These are phyloP conservation scores for Linum usitatissimum DNA, from an alignment of 345 rosid genomes.

Conservation along the genomic window DNA sequence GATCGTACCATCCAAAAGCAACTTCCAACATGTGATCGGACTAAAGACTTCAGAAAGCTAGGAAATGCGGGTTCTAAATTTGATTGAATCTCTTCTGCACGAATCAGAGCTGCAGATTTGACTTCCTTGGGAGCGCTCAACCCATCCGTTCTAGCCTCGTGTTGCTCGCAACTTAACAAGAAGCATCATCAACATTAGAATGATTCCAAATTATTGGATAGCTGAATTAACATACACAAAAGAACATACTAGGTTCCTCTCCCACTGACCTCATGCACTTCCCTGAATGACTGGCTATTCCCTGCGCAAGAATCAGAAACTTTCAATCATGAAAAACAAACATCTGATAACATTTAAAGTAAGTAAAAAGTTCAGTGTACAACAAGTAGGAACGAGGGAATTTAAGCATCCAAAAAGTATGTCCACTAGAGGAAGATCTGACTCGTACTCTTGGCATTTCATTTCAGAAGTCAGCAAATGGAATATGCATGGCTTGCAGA, in stretches of 20 bases:
- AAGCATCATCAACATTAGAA: conserved; percentile 4
- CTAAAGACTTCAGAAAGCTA: conserved; percentile 44
- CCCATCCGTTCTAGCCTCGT: conserved; percentile 16
- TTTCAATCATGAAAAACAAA: neutral
- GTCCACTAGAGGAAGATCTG: neutral
- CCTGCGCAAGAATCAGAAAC: conserved; percentile 23
- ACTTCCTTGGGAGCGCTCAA: conserved; percentile 12
- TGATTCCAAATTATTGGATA: conserved; percentile 4
- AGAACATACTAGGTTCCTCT: neutral
- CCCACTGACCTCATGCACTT: conserved; percentile 37
- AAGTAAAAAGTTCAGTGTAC: neutral
- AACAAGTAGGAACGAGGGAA: neutral
- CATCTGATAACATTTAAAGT: neutral
- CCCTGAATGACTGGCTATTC: conserved; percentile 21
- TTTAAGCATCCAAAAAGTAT: neutral
- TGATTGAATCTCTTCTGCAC: conserved; percentile 41
- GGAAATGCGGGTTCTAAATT: conserved; percentile 43
- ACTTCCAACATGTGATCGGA: conserved; percentile 43
- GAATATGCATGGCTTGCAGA: neutral
- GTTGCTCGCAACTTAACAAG: conserved; percentile 30
- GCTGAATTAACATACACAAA: conserved; percentile 3
- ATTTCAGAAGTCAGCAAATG: neutral
- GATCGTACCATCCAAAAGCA: conserved; percentile 58
- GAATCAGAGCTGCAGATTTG: conserved; percentile 25
- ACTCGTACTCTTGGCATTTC: neutral